Evolutionary conservation across 768 basidiomycete species (phyloP).

Genomic region (Lentinula raphanica): DNA sequence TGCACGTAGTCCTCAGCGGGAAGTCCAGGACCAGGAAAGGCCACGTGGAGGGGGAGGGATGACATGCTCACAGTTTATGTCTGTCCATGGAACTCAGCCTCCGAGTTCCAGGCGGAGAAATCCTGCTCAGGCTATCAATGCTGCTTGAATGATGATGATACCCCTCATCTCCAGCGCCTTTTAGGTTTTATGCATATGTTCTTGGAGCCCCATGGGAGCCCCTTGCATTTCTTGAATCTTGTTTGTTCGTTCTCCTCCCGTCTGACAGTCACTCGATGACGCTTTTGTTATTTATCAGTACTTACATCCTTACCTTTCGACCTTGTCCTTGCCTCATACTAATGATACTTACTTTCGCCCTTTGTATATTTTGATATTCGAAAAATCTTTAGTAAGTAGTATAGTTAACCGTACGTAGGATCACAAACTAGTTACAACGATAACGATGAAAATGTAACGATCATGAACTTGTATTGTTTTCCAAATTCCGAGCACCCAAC

Average conservation of each 20-base stretch:
- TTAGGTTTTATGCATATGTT: no score
- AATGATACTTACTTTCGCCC: neutral
- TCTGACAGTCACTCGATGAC: no score
- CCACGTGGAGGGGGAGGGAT: neutral
- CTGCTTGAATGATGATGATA: neutral
- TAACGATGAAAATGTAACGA: neutral
- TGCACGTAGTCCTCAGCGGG: neutral
- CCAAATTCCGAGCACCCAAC: no score
- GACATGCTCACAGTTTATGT: neutral
- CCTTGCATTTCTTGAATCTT: no score
- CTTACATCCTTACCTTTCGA: neutral
- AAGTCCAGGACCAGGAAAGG: neutral
- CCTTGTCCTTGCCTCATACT: neutral
- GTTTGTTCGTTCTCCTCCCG: no score
- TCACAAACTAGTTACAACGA: neutral
- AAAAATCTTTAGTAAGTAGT: neutral
- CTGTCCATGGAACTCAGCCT: neutral
- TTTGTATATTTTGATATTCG: neutral
- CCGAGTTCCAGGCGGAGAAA: neutral
- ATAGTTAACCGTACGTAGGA: neutral
- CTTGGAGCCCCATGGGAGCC: no score
- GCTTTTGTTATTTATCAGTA: neutral
- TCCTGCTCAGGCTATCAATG: neutral
- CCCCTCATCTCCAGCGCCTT: no score
- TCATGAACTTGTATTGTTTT: no score